Evolutionary conservation across 108 stramenopile genomes (phyloP).

Genomic region (Skeletonema marinoi): DNA sequence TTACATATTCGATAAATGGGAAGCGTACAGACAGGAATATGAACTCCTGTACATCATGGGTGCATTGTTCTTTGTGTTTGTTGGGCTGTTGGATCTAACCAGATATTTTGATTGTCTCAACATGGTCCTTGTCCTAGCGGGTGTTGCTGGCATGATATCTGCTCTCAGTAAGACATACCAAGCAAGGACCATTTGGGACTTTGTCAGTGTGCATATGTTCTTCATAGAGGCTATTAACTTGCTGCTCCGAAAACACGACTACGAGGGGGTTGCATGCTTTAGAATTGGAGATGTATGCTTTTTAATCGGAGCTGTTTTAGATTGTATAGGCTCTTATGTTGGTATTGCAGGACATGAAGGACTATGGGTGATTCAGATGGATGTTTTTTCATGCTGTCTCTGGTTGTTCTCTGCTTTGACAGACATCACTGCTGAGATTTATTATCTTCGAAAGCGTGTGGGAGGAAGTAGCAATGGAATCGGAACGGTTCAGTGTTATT

Average conservation of each 20-base stretch:
- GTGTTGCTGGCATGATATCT: slow-evolving; percentile 9
- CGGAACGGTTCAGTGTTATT: neutral
- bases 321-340: slow-evolving; percentile 13
- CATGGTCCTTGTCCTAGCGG: slow-evolving; percentile 15
- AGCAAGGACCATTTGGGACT: neutral
- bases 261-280: neutral
- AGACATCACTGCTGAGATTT: slow-evolving; percentile 15
- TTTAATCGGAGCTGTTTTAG: neutral
- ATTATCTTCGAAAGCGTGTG: slow-evolving; percentile 4
- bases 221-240: slow-evolving; percentile 5
- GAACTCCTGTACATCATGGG: neutral
- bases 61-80: slow-evolving; percentile 11
- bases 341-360: neutral
- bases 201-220: slow-evolving; percentile 15
- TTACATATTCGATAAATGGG: neutral
- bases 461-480: neutral
- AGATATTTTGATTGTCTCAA: slow-evolving; percentile 10
- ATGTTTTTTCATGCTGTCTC: slow-evolving; percentile 6
- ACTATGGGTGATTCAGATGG: neutral
- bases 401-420: slow-evolving; percentile 11
- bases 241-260: neutral
- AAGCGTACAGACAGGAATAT: neutral
- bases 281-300: slow-evolving; percentile 7
- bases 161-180: neutral
- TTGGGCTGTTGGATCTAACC: slow-evolving; percentile 8